These are phyloP conservation scores for Ceratocystis ficicola DNA, from an alignment of 2,329 filamentous ascomycete species.

Conservation along the genomic window DNA sequence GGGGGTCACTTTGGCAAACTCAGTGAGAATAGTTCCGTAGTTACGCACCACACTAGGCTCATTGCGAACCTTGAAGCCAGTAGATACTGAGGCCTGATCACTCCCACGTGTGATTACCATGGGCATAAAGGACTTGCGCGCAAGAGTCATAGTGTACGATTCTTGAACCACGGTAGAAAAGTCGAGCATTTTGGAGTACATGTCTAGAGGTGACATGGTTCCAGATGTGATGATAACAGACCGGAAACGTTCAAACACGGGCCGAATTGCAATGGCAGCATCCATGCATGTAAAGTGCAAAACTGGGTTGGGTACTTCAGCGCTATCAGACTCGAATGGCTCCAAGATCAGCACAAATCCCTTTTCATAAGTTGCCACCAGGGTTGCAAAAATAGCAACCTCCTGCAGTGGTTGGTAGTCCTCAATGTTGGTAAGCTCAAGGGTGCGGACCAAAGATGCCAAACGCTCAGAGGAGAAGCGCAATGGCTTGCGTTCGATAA, in stretches of 20 bases:
- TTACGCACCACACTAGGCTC: constrained; percentile 95
- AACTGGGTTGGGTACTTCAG: constrained; percentile 92
- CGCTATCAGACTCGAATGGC: constrained; percentile 88
- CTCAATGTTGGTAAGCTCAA: constrained; percentile 95
- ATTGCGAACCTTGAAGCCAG: constrained; percentile 87
- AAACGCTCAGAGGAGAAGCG: constrained; percentile 89
- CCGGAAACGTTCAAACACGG: constrained; percentile 92
- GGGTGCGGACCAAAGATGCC: constrained; percentile 83
- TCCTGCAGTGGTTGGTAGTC: constrained; percentile 96
- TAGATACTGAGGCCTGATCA: constrained; percentile 86
- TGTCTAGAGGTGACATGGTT: constrained; percentile 91
- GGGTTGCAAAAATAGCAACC: constrained; percentile 91
- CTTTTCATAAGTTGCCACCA: constrained; percentile 93
- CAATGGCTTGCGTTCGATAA: constrained; percentile 91
- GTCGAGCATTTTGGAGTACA: constrained; percentile 98
- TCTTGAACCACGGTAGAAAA: constrained; percentile 90
- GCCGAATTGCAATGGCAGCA: constrained; percentile 93
- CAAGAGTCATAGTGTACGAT: constrained; percentile 94
- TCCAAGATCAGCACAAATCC: constrained; percentile 95
- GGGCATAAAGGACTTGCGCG: constrained; percentile 84
- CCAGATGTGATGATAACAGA: constrained; percentile 98
- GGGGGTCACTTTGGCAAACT: constrained; percentile 91
- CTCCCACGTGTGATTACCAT: constrained; percentile 95
- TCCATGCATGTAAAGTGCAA: constrained; percentile 94
- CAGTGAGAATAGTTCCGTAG: constrained; percentile 83